Evolutionary conservation across 78 protist genomes (phyloP).

Genomic region (Chrysochromulina tobinii): DNA sequence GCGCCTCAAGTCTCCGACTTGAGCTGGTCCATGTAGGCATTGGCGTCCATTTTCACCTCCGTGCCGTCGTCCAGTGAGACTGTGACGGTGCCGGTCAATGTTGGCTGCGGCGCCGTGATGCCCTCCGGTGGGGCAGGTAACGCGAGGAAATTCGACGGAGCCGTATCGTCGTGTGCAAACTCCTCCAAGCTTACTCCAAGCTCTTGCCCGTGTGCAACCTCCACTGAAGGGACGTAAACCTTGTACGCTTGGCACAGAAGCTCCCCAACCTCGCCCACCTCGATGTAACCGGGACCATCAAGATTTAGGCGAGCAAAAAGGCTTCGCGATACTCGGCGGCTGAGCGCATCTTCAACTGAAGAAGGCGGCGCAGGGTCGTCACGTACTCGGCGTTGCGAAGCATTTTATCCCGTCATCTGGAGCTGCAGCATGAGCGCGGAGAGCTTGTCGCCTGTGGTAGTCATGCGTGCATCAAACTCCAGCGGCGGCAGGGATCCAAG

Average conservation of each 20-base stretch:
- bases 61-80: neutral
- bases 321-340: neutral
- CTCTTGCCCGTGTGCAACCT: no score
- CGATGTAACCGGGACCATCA: neutral
- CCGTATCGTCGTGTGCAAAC: neutral
- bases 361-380: neutral
- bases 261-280: neutral
- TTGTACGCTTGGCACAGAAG: neutral
- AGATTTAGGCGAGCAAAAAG: neutral
- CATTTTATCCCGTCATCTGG: constrained; percentile 15
- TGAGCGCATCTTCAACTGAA: neutral
- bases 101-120: neutral
- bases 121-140: no score
- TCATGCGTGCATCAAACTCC: neutral
- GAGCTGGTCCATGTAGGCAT: neutral
- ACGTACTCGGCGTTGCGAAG: constrained; percentile 22
- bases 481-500: neutral
- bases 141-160: neutral
- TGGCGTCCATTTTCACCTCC: neutral
- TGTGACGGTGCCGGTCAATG: neutral
- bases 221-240: no score
- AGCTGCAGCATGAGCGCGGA: constrained; percentile 22
- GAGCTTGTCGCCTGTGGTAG: neutral
- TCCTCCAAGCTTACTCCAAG: no score
- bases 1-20: neutral